Evolutionary conservation across 78 protist genomes (phyloP).

Genomic region (Cavenderia fasciculata): DNA sequence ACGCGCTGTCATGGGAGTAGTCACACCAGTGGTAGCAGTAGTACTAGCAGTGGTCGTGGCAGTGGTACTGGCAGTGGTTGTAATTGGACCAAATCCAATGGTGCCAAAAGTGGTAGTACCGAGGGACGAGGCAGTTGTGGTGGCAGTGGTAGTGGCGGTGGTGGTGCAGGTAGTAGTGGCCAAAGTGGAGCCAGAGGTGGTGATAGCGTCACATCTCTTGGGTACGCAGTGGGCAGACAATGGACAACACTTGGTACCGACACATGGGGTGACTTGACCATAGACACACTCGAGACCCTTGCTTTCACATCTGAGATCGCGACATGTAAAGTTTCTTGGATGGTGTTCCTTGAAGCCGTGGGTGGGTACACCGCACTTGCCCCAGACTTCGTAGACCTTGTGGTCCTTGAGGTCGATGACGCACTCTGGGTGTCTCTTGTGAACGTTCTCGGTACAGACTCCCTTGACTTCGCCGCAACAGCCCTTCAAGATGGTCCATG

Average conservation of each 20-base stretch:
- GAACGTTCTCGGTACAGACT: background rate
- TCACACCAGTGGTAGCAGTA: background rate
- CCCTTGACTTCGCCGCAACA: background rate
- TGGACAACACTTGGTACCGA: conserved; percentile 4
- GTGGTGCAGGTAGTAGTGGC: background rate
- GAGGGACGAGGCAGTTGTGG: background rate
- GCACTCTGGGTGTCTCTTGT: background rate
- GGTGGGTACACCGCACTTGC: background rate
- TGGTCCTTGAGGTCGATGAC: background rate
- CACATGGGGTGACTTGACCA: background rate
- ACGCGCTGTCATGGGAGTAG: background rate
- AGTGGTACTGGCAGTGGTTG: too few relatives aligned
- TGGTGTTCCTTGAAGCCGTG: background rate
- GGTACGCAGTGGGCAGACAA: conserved; percentile 1
- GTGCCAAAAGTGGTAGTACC: background rate
- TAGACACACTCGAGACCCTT: conserved; percentile 10
- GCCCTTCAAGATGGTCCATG: background rate
- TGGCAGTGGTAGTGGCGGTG: background rate
- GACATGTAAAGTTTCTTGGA: conserved; percentile 8
- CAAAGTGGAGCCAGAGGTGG: background rate
- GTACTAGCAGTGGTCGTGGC: background rate
- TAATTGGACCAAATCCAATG: too few relatives aligned
- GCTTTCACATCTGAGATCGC: background rate
- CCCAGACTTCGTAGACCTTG: conserved; percentile 2
- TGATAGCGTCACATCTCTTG: too few relatives aligned